A percentile compares a stretch with the other conserved stretches of the same genome.
Conservation (phyloP, 169 alveolate species). For the Toxoplasma gondii region DNA sequence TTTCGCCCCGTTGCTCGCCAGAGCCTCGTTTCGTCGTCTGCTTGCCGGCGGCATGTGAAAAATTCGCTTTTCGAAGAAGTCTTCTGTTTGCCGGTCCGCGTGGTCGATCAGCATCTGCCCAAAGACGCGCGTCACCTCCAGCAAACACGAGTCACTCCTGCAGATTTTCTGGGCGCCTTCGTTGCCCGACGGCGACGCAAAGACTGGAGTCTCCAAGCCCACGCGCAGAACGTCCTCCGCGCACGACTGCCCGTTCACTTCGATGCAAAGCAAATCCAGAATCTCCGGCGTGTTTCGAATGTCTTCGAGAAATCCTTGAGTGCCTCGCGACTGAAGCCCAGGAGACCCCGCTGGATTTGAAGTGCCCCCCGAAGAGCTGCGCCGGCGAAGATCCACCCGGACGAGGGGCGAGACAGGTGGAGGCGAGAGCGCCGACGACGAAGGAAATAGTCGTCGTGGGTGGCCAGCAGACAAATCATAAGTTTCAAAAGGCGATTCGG, state of each 20-base stretch:
- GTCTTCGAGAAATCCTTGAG: constrained; percentile 49
- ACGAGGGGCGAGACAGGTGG: background rate
- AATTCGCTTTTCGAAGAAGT: background rate
- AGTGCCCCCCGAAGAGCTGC: background rate
- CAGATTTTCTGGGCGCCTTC: constrained; percentile 45
- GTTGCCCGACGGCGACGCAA: constrained; percentile 26
- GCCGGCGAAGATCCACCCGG: background rate
- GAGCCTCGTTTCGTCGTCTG: background rate
- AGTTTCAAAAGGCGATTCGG: too few species aligned
- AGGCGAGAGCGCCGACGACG: constrained; percentile 14
- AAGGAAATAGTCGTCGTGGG: background rate
- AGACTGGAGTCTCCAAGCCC: constrained; percentile 31
- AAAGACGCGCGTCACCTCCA: constrained; percentile 49
- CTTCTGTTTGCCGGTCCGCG: background rate
- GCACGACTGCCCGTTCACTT: constrained; percentile 49
- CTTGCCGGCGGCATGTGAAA: background rate
- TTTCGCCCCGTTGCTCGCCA: background rate
- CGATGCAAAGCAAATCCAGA: constrained; percentile 47
- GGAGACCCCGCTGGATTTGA: background rate
- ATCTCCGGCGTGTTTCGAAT: constrained; percentile 40
- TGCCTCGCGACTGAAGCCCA: background rate
- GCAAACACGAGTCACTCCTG: constrained; percentile 50
- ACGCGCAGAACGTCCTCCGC: constrained; percentile 42
- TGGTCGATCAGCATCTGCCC: constrained; percentile 57
- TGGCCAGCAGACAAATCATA: too few species aligned